A percentile compares a stretch with the other conserved stretches of the same genome.
These are phyloP conservation scores for Lachnellula subtilissima DNA, from an alignment of 2,329 filamentous ascomycete species.

Conservation along the genomic window DNA sequence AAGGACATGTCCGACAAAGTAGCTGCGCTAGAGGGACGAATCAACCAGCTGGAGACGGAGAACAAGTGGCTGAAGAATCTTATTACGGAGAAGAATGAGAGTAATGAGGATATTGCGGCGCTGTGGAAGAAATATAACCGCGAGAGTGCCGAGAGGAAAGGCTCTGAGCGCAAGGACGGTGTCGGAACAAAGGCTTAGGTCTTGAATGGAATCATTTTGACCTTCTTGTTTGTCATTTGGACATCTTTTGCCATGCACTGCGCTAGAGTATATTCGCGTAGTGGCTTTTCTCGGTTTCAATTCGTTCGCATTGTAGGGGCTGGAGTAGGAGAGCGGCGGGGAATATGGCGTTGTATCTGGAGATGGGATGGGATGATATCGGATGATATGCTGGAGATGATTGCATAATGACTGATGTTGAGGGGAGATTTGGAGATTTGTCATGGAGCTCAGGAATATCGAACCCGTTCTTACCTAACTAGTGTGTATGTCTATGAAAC, in stretches of 20 bases:
- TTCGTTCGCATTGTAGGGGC: too few relatives aligned
- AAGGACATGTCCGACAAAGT: conserved; percentile 84
- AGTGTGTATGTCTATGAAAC: too few relatives aligned
- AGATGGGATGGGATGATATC: too few relatives aligned
- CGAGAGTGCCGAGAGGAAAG: conserved; percentile 30
- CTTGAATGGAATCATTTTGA: background rate
- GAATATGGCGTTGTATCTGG: too few relatives aligned
- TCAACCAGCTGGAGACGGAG: conserved; percentile 74
- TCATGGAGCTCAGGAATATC: too few relatives aligned
- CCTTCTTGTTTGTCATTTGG: background rate
- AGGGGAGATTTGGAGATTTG: too few relatives aligned
- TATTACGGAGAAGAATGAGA: conserved; percentile 72
- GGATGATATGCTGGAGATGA: too few relatives aligned
- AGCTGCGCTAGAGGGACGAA: conserved; percentile 63
- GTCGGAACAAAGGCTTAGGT: conserved; percentile 26
- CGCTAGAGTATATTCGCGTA: too few relatives aligned
- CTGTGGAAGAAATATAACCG: conserved; percentile 37
- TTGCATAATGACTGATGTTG: too few relatives aligned
- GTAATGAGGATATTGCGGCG: conserved; percentile 37
- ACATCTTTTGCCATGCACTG: background rate
- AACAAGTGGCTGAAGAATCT: conserved; percentile 79
- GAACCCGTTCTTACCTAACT: too few relatives aligned
- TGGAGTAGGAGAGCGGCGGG: too few relatives aligned
- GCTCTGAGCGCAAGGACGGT: conserved; percentile 29
- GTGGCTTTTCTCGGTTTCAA: too few relatives aligned